phyloP scores from a whole-genome alignment of 2,329 filamentous ascomycete species.

The Aureobasidium subglaciale region DNA sequence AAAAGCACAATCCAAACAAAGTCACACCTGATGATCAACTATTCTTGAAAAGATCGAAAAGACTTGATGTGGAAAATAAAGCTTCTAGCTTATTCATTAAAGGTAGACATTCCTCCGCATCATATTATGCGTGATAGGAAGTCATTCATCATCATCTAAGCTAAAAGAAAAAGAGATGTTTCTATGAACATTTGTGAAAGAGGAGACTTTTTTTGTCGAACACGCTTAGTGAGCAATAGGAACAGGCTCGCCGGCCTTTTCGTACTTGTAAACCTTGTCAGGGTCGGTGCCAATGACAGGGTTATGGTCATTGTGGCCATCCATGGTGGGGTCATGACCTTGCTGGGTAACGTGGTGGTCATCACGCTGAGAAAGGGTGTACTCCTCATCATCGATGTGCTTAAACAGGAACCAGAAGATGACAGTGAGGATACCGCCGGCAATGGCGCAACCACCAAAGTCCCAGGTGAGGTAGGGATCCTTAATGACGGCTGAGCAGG shows the following conservation, averaged over 20 bases:
- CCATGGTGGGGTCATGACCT: conserved; percentile 12
- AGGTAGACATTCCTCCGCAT: neutral
- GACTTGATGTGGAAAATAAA: neutral
- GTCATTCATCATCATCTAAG: neutral
- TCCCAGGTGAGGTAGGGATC: conserved; percentile 45
- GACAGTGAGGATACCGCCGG: conserved; percentile 40
- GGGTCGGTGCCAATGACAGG: conserved; percentile 15
- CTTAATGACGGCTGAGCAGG: conserved; percentile 27
- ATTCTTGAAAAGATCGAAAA: too few species aligned
- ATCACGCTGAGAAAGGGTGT: conserved; percentile 17
- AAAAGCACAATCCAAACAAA: too few species aligned
- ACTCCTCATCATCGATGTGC: conserved; percentile 31
- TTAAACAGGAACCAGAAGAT: conserved; percentile 44
- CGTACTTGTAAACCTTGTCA: conserved; percentile 6
- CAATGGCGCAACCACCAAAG: conserved; percentile 44
- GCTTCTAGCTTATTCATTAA: conserved; percentile 4
- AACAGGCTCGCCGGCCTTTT: conserved; percentile 16
- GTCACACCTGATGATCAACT: too few species aligned
- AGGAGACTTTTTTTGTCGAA: neutral
- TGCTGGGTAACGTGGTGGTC: conserved; percentile 18
- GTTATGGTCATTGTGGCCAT: conserved; percentile 17
- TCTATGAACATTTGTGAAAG: neutral
- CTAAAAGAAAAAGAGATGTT: neutral
- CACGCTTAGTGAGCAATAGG: neutral
- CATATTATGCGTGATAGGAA: neutral